Base-by-base conservation (phyloP, 2,329 filamentous ascomycete species). In the Trichoderma semiorbis region DNA sequence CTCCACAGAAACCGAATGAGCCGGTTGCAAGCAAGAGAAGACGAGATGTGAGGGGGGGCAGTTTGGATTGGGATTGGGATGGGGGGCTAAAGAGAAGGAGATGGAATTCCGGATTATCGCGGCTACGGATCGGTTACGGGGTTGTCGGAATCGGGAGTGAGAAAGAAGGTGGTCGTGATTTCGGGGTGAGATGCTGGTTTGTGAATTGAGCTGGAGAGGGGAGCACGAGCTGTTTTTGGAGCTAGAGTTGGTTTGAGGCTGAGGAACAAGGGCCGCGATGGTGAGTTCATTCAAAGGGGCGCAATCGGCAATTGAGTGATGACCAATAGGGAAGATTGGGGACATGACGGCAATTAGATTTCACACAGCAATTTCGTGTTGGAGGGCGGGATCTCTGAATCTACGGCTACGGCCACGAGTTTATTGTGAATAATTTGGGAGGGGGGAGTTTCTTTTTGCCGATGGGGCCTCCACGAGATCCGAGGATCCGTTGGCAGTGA, bases 1-100 rank as follows among this genome's bases (percentile, higher is more conserved):
- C 32, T 57, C 64, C 64, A 67, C 50, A 57, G 64, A 50, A 57
- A 67, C 64, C 64, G 64, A 67, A 34, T 21, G 64, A 57, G 50
- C 64, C 64, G 64, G 64, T 50, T 50, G 43, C 43, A 50, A 50
- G 43, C 63, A 50, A 39, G n/a, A 39, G 34, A 36, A 36, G n/a
- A 60, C 10, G 26, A 24, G n/a, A 24, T 6, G 26, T 16, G 58
- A 62, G n/a, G 63, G 26, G 26, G 14, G 34, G 32, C 32, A 2
- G 16, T 32, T 34, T 58, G 55, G 28, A 36, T 61, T 61, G n/a
- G 30, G 34, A 16, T 43, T n/a, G 57, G 16, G 16, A 14, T 32
- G 34, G 57, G n/a, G 36, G 6, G 10, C 8, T 8, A 47, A 7
- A n/a, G 43, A 47, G 58, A 10, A 26, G 2, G 16, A 24, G 30